Percentiles rank a stretch among this genome's conserved stretches.
phyloP scores from a whole-genome alignment of 2,329 filamentous ascomycete genomes.

The Aspergillus candidus region DNA sequence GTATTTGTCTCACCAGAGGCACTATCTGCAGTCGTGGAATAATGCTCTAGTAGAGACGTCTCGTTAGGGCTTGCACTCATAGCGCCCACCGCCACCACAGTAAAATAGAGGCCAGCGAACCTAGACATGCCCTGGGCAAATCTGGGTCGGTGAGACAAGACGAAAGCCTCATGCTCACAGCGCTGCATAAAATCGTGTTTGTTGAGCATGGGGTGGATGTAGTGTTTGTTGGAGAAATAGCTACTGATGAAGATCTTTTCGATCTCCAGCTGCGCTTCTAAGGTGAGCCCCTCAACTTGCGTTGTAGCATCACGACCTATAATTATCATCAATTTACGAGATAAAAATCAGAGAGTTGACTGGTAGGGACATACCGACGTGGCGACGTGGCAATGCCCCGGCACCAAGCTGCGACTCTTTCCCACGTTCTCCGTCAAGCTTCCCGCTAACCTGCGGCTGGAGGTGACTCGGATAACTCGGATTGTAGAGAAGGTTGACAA shows the following conservation, averaged over 20 bases:
- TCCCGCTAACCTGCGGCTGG: slow-evolving; percentile 1
- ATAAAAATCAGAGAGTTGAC: too few relatives aligned
- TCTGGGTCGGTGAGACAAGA: slow-evolving; percentile 2
- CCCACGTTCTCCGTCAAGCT: not conserved
- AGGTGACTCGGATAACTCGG: slow-evolving; percentile 13
- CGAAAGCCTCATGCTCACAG: slow-evolving; percentile 19
- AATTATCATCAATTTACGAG: not conserved
- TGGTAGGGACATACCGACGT: not conserved
- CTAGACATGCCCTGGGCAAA: slow-evolving; percentile 8
- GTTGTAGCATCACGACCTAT: not conserved
- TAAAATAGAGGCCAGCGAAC: slow-evolving; percentile 23
- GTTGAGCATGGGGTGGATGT: slow-evolving; percentile 20
- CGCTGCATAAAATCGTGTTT: slow-evolving; percentile 17
- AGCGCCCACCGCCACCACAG: slow-evolving; percentile 24
- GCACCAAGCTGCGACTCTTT: not conserved
- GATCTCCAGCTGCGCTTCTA: slow-evolving; percentile 16
- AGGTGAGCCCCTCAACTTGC: slow-evolving; percentile 5
- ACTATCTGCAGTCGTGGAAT: slow-evolving; percentile 7
- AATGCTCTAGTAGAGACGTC: slow-evolving; percentile 17
- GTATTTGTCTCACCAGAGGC: not conserved
- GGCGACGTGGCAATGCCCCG: not conserved
- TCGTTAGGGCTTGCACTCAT: slow-evolving; percentile 22
- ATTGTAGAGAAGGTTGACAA: slow-evolving; percentile 17
- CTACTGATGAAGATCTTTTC: slow-evolving; percentile 23
- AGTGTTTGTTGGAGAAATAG: slow-evolving; percentile 24